Percentiles rank a stretch among this genome's conserved stretches.
phyloP scores from a whole-genome alignment of 2,329 filamentous ascomycete genomes.

The Cadophora sp. region DNA sequence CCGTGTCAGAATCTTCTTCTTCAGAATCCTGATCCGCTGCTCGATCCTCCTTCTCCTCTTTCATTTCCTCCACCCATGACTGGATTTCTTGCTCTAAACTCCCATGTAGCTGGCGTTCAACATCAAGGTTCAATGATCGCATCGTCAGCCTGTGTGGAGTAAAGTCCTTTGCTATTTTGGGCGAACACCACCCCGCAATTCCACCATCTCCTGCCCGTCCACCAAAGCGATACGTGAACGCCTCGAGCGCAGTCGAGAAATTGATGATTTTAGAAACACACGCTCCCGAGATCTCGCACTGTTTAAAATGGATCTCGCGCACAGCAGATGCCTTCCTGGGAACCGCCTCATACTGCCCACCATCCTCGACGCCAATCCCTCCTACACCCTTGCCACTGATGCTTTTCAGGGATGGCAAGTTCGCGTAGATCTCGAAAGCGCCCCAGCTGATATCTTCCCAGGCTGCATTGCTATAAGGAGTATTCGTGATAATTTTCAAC shows the following conservation, averaged over 20 bases:
- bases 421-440: slow-evolving; percentile 1
- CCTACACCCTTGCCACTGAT: slow-evolving; percentile 8
- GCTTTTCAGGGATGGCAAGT: slow-evolving; percentile 1
- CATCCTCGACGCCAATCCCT: slow-evolving; percentile 1
- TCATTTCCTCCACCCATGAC: not conserved
- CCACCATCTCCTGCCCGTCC: slow-evolving; percentile 11
- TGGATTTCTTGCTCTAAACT: not conserved
- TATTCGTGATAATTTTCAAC: not conserved
- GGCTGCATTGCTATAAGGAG: not conserved
- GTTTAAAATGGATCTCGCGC: slow-evolving; percentile 1
- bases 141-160: slow-evolving; percentile 5
- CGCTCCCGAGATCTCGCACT: not conserved
- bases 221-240: slow-evolving; percentile 13
- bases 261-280: slow-evolving; percentile 4
- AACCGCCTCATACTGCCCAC: not conserved
- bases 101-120: not conserved
- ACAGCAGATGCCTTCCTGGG: slow-evolving; percentile 9
- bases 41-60: not conserved
- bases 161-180: slow-evolving; percentile 1
- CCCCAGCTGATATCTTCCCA: slow-evolving; percentile 6
- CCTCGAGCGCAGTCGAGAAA: slow-evolving; percentile 12
- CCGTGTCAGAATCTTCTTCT: slow-evolving; percentile 1
- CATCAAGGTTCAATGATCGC: slow-evolving; percentile 3
- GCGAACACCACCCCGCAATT: not conserved
- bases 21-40: not conserved